Base-by-base conservation (phyloP, 1,284 basidiomycete genomes). In the Apiotrichum domesticum region DNA sequence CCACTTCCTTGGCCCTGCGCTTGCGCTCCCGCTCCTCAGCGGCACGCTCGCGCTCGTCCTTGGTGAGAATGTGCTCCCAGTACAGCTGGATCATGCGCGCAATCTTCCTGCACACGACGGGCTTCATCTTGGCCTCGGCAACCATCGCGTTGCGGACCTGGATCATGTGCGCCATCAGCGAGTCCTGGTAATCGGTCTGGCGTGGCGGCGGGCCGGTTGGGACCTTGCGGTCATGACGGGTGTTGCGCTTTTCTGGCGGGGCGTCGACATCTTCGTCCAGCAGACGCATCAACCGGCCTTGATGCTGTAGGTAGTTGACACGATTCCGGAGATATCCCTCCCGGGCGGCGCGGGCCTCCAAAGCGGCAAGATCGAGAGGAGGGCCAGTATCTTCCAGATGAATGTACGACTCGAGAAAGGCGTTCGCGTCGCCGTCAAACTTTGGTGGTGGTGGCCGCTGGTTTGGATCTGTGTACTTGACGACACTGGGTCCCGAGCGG, bases 1-100 rank as follows among this genome's bases (percentile, higher is more conserved):
- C 79, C 21, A 97, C 85, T 66, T 87, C 80, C 73, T 87, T 89
- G 29, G 88, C 88, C 49, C 90, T 66, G 2, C 79, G 80, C 56
- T 84, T 82, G 63, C 88, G 62, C 42, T 86, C 80, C 67, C 82
- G 83, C 77, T 90, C 87, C 64, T 88, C 87, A 53, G 82, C 83
- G 35, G 79, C 76, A 57, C 78, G 81, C 48, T 82, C 81, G 66
- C 81, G 83, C 50, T 87, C 87, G 57, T 85, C 87, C 55, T 73
- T 76, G 35, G 81, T 77, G 75, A 84, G 61, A 41, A 84, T 78
- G 40, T 79, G 80, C 58, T 90, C 88, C 85, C 90, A 96, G 71
- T 95, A 86, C n/a, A 76, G 80, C 56, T 84, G 80, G 14, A 96
- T 77, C 70, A 85, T 85, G 49, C 79, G 79, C 2, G 88, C 86